phyloP scores from a whole-genome alignment of 768 basidiomycete genomes.

The Rhizopogon sp. region DNA sequence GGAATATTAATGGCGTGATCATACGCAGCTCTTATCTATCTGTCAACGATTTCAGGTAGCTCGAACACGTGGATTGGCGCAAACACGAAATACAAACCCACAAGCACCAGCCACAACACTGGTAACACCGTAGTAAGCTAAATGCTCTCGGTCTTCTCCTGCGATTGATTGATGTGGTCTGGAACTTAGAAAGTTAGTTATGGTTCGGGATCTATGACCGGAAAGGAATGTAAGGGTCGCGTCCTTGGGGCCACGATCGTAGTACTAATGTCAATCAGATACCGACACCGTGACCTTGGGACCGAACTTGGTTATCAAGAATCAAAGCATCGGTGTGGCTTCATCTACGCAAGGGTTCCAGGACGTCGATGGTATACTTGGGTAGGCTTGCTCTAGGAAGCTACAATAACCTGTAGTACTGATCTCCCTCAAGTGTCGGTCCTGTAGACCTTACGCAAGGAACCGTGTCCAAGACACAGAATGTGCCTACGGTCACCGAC shows the following conservation, averaged over 20 bases:
- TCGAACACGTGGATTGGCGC: conserved; percentile 56
- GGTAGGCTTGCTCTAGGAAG: conserved; percentile 18
- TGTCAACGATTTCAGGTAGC: conserved; percentile 22
- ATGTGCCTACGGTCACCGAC: conserved; percentile 48
- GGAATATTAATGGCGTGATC: background rate
- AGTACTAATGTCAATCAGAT: conserved; percentile 19
- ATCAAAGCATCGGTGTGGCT: conserved; percentile 41
- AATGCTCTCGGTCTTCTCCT: conserved; percentile 20
- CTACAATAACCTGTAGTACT: background rate
- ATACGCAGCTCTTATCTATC: background rate
- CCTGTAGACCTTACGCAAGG: conserved; percentile 40
- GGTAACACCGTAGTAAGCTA: conserved; percentile 27
- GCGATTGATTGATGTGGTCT: background rate
- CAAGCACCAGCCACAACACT: conserved; percentile 37
- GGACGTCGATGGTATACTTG: conserved; percentile 47
- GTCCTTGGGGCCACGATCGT: background rate
- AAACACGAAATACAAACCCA: conserved; percentile 34
- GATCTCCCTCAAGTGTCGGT: conserved; percentile 31
- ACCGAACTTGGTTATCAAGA: conserved; percentile 32
- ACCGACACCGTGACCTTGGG: conserved; percentile 39
- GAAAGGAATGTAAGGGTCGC: conserved; percentile 40
- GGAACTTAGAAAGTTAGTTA: conserved; percentile 42
- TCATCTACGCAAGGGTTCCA: conserved; percentile 33
- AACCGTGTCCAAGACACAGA: conserved; percentile 30
- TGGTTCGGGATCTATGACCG: conserved; percentile 49